Evolutionary conservation across 2,329 filamentous ascomycete genomes (phyloP).

Genomic region (Colletotrichum aenigma): DNA sequence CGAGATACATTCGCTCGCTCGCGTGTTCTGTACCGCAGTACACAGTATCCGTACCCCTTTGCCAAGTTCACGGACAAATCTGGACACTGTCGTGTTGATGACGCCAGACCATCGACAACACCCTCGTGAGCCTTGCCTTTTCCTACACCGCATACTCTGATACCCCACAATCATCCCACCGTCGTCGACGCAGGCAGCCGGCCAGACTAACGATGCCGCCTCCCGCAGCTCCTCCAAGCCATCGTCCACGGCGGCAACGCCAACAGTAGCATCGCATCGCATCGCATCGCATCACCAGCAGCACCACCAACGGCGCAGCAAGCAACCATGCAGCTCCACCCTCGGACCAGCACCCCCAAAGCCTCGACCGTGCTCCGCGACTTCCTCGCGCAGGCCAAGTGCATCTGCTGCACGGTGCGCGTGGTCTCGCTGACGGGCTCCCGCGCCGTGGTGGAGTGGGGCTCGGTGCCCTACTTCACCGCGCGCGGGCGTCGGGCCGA

Average conservation of each 20-base stretch:
- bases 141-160: background rate
- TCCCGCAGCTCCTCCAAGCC: background rate
- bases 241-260: background rate
- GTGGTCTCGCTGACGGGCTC: conserved; percentile 18
- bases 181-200: background rate
- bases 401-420: conserved; percentile 20
- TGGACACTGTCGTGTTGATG: background rate
- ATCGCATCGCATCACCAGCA: background rate
- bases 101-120: background rate
- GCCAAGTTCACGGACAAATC: background rate
- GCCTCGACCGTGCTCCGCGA: conserved; percentile 13
- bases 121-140: conserved; percentile 2
- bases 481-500: conserved; percentile 18
- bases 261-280: background rate
- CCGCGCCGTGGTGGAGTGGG: conserved; percentile 22
- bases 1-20: background rate
- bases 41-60: background rate
- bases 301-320: background rate
- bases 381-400: conserved; percentile 13
- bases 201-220: background rate
- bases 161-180: background rate
- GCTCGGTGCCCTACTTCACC: conserved; percentile 20
- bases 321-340: conserved; percentile 17
- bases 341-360: conserved; percentile 18
- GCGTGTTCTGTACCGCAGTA: background rate